Conservation (phyloP, 2,329 filamentous ascomycete species). For the Trichophyton schoenleinii region DNA sequence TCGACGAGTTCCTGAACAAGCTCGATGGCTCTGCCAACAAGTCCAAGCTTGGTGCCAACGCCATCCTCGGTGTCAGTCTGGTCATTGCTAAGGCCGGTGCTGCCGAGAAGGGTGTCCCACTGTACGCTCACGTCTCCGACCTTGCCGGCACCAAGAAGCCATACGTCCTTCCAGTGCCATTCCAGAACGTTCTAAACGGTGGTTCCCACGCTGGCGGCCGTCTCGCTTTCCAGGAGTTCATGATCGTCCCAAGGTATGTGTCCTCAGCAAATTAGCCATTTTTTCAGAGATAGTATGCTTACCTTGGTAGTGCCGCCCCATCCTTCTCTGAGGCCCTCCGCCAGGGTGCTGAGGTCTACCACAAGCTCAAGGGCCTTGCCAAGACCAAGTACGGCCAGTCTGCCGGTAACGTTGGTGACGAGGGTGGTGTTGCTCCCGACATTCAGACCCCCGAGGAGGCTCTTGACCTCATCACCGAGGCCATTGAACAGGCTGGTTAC, state of each 20-base stretch:
- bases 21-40: conserved; percentile 80
- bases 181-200: conserved; percentile 89
- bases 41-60: conserved; percentile 77
- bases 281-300: conserved; percentile 11
- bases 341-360: conserved; percentile 95
- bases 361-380: conserved; percentile 87
- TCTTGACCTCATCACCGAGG: conserved; percentile 84
- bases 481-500: conserved; percentile 92
- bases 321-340: conserved; percentile 93
- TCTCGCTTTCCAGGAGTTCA: conserved; percentile 91
- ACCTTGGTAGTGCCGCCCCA: conserved; percentile 52
- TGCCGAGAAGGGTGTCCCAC: conserved; percentile 75
- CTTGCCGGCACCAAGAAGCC: conserved; percentile 84
- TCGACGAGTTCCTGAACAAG: conserved; percentile 74
- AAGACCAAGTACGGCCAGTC: conserved; percentile 99
- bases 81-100: conserved; percentile 80
- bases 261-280: background rate
- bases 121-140: conserved; percentile 79
- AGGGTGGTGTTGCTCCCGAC: conserved; percentile 98
- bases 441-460: conserved; percentile 96
- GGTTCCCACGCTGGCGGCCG: conserved; percentile 95
- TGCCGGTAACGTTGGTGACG: conserved; percentile 96
- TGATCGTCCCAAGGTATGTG: conserved; percentile 72
- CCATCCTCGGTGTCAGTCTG: conserved; percentile 73
- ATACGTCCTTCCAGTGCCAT: conserved; percentile 78